A percentile compares a stretch with the other conserved stretches of the same genome.
Evolutionary conservation across 2,329 filamentous ascomycete genomes (phyloP).

Genomic region (Cryphonectria naterciae): DNA sequence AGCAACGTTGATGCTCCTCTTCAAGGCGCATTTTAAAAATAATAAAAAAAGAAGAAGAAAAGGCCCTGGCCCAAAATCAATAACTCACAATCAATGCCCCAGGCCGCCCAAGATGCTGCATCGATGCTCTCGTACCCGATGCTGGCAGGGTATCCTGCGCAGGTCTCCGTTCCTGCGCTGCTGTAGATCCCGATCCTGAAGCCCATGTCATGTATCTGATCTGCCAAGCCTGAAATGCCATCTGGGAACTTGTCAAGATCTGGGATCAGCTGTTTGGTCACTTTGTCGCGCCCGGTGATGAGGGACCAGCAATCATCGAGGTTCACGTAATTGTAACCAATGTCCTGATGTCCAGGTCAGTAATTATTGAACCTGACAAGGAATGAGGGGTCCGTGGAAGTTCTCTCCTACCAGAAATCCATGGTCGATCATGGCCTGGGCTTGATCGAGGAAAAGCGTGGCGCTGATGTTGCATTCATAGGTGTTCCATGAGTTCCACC

Average conservation of each 20-base stretch:
- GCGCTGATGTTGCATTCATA: slow-evolving; percentile 19
- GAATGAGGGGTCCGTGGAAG: too few relatives aligned
- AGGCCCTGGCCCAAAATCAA: background rate
- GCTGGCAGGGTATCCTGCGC: slow-evolving; percentile 22
- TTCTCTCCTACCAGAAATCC: slow-evolving; percentile 3
- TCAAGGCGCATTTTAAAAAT: background rate
- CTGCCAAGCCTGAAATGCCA: slow-evolving; percentile 16
- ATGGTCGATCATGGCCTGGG: slow-evolving; percentile 19
- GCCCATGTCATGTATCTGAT: slow-evolving; percentile 16
- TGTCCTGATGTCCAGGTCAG: background rate
- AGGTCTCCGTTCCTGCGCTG: slow-evolving; percentile 15
- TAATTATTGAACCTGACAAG: too few relatives aligned
- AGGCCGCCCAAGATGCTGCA: slow-evolving; percentile 16
- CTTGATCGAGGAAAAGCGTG: slow-evolving; percentile 10
- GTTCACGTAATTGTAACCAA: slow-evolving; percentile 21
- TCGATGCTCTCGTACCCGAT: slow-evolving; percentile 21
- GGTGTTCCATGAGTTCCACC: slow-evolving; percentile 23
- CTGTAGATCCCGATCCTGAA: slow-evolving; percentile 21
- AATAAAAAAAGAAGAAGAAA: too few relatives aligned
- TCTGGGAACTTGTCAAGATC: slow-evolving; percentile 17
- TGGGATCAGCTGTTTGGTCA: background rate
- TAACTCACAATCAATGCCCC: slow-evolving; percentile 21
- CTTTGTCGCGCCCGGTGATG: slow-evolving; percentile 6
- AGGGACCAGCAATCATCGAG: slow-evolving; percentile 23
- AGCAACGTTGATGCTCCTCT: background rate